Base-by-base conservation (phyloP, 192 early-diverging fungal genomes). In the Coemansia sp. region DNA sequence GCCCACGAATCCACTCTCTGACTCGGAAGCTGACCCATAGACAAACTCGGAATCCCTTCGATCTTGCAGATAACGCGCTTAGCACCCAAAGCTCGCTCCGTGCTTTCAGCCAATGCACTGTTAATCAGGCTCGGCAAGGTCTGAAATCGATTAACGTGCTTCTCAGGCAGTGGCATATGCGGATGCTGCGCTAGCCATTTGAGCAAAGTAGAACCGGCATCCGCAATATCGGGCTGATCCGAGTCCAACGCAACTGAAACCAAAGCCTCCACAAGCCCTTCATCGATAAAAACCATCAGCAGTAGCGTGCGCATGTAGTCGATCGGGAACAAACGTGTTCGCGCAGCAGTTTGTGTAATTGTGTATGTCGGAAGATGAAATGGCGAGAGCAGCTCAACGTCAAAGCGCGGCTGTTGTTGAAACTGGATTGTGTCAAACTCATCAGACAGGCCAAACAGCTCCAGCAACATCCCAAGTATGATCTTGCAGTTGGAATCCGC, bases 121-220 rank as follows among this genome's bases (percentile, higher is more conserved):
- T 60, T 66, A n/a, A 81, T 69, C 5, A 81, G 69, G 2, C 25
- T 63, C 34, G 64, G 63, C 9, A 82, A 66, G 14, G 54, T 69
- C 61, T 82, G 74, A 54, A 82, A 76, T n/a, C 61, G 49, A 0
- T 66, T 58, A 4, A 68, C 64, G n/a, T 76, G 69, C 12, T 26
- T 31, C 64, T 75, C 73, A 3, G 79, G 73, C 66, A 82, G 56
- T 49, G 73, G 73, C 58, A 76, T 69, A 30, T 73, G 73, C 23
- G 79, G 79, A 57, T 82, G 69, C 61, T 82, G 73, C 34, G 74
- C 47, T 23, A 82, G 73, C 79, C 79, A 82, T 61, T 73, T 76
- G 23, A 82, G 56, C 64, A 82, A 64, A 54, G 74, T 76, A 2
- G 79, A 60, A 60, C 73, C 67, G 56, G 79, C 79, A 16, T 82